phyloP scores from a whole-genome alignment of 139 green algal genomes.

The Deuterostichococcus epilithicus region DNA sequence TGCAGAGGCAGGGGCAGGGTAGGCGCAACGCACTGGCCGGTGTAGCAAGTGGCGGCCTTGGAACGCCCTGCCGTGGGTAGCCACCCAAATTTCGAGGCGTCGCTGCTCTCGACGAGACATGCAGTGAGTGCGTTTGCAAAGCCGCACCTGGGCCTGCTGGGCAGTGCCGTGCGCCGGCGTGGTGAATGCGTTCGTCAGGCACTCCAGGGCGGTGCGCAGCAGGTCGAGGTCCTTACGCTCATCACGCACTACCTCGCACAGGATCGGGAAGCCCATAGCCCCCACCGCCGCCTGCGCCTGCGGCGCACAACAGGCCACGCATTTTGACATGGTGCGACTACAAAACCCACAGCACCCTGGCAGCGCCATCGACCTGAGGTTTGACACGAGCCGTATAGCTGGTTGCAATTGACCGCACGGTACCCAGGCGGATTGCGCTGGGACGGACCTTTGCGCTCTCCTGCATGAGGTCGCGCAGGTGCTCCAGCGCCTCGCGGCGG shows the following conservation, averaged over 20 bases:
- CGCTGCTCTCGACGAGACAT: too few species aligned
- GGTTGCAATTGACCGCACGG: too few species aligned
- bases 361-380: neutral
- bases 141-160: neutral
- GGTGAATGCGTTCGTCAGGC: conserved; percentile 33
- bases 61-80: too few species aligned
- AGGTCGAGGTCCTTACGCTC: conserved; percentile 79
- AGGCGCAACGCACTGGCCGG: too few species aligned
- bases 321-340: too few species aligned
- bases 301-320: too few species aligned
- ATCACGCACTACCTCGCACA: conserved; percentile 63
- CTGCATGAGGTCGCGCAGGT: conserved; percentile 61
- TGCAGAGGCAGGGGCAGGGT: too few species aligned
- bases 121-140: too few species aligned
- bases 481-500: conserved; percentile 58
- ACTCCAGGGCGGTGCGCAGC: conserved; percentile 73
- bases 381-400: neutral
- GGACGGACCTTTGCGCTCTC: conserved; percentile 42
- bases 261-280: conserved; percentile 66
- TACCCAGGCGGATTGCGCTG: neutral
- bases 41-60: too few species aligned
- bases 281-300: conserved; percentile 69
- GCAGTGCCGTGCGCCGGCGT: neutral
- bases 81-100: too few species aligned
- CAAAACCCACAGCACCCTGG: neutral